Evolutionary conservation across 192 early-diverging fungal species (phyloP).

Genomic region (Linnemannia exigua): DNA sequence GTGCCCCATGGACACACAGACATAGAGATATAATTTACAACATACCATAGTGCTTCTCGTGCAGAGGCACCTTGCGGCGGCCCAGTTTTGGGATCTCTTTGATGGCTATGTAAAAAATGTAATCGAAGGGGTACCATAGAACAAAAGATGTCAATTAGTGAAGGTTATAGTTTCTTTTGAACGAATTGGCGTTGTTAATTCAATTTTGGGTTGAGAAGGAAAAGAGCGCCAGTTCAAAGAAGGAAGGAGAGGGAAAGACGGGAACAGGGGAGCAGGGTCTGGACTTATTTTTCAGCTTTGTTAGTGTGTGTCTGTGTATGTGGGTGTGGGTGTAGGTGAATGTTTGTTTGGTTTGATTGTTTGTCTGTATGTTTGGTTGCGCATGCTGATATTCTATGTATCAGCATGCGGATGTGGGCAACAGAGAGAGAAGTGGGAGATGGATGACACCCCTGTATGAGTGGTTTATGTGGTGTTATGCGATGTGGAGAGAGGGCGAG

Average conservation of each 20-base stretch:
- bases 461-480: neutral
- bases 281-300: neutral
- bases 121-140: neutral
- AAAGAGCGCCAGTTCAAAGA: neutral
- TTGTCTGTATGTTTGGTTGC: neutral
- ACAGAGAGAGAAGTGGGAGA: neutral
- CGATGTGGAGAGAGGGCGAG: neutral
- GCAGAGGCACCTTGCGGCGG: constrained; percentile 63
- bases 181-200: neutral
- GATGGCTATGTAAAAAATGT: constrained; percentile 3
- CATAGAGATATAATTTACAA: no score
- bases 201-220: neutral
- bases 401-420: neutral
- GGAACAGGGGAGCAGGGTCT: neutral
- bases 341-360: no score
- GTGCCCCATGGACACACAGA: neutral
- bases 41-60: constrained; percentile 66
- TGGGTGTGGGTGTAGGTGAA: no score
- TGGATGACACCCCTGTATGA: neutral
- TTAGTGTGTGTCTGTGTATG: neutral
- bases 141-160: constrained; percentile 12
- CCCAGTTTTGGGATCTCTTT: constrained; percentile 57
- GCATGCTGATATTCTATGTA: neutral
- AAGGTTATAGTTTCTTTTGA: constrained; percentile 5
- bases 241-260: neutral